phyloP scores from a whole-genome alignment of 1,284 basidiomycete species.

The Fomitopsis betulina region DNA sequence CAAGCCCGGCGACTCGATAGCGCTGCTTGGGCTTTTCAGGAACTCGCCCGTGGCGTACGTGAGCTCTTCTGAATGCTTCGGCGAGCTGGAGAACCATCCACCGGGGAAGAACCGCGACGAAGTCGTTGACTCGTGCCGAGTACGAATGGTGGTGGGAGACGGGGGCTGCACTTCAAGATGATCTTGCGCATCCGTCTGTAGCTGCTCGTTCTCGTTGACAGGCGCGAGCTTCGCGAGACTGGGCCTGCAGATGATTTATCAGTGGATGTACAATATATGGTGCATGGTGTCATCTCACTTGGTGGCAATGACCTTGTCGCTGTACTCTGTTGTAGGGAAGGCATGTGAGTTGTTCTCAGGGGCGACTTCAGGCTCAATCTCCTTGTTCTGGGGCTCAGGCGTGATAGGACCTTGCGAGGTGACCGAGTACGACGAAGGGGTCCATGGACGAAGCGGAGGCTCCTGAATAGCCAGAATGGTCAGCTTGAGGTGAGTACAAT shows the following conservation, averaged over 20 bases:
- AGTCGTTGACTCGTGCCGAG: slow-evolving; percentile 44
- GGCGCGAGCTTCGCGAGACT: slow-evolving; percentile 24
- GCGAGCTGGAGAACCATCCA: slow-evolving; percentile 44
- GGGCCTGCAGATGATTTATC: slow-evolving; percentile 14
- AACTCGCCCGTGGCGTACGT: slow-evolving; percentile 49
- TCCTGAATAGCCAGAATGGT: neutral
- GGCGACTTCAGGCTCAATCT: neutral
- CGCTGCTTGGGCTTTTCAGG: slow-evolving; percentile 16
- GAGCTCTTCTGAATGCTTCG: slow-evolving; percentile 32
- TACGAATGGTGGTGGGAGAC: slow-evolving; percentile 27
- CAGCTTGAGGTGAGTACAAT: neutral
- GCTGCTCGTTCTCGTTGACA: slow-evolving; percentile 21
- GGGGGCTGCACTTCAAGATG: slow-evolving; percentile 13
- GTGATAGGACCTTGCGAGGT: slow-evolving; percentile 30
- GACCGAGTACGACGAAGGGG: slow-evolving; percentile 39
- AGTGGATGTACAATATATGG: neutral
- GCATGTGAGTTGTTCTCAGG: slow-evolving; percentile 10
- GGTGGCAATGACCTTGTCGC: slow-evolving; percentile 14
- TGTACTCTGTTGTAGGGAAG: slow-evolving; percentile 25
- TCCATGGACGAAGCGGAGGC: slow-evolving; percentile 28
- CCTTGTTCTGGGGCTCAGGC: neutral
- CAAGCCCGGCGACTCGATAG: slow-evolving; percentile 13
- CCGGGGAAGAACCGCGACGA: slow-evolving; percentile 55
- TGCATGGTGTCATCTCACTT: slow-evolving; percentile 22
- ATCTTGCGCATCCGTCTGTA: slow-evolving; percentile 11